Evolutionary conservation across 345 rosid species (phyloP).

Genomic region (Toxicodendron radicans): DNA sequence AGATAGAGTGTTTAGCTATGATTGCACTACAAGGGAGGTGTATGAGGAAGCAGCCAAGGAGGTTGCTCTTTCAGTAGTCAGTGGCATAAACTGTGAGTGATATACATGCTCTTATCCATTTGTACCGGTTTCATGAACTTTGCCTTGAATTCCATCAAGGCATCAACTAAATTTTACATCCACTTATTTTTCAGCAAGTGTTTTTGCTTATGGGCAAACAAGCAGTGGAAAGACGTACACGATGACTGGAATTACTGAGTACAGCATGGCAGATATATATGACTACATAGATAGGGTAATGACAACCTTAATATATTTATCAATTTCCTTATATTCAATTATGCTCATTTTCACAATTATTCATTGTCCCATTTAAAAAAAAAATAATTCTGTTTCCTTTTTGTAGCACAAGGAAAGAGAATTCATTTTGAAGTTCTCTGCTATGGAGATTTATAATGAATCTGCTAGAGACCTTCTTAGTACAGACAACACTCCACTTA

Average conservation of each 20-base stretch:
- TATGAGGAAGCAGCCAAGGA: constrained; percentile 82
- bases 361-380: neutral
- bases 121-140: constrained; percentile 5
- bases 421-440: constrained; percentile 76
- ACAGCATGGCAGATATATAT: constrained; percentile 73
- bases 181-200: constrained; percentile 65
- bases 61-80: constrained; percentile 83
- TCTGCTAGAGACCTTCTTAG: constrained; percentile 90
- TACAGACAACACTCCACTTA: constrained; percentile 63
- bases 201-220: constrained; percentile 98
- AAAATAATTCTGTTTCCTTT: constrained; percentile 5
- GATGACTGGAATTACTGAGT: constrained; percentile 84
- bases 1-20: constrained; percentile 82
- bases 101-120: constrained; percentile 3
- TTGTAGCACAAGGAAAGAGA: constrained; percentile 81
- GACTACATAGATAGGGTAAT: constrained; percentile 70
- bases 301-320: constrained; percentile 4
- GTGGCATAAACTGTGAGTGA: constrained; percentile 71
- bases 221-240: constrained; percentile 97
- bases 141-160: constrained; percentile 2
- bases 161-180: neutral
- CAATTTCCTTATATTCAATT: constrained; percentile 2
- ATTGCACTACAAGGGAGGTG: constrained; percentile 66
- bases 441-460: constrained; percentile 95
- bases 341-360: neutral